phyloP scores from a whole-genome alignment of 1,139 yeast genomes.

The Candida sojae region DNA sequence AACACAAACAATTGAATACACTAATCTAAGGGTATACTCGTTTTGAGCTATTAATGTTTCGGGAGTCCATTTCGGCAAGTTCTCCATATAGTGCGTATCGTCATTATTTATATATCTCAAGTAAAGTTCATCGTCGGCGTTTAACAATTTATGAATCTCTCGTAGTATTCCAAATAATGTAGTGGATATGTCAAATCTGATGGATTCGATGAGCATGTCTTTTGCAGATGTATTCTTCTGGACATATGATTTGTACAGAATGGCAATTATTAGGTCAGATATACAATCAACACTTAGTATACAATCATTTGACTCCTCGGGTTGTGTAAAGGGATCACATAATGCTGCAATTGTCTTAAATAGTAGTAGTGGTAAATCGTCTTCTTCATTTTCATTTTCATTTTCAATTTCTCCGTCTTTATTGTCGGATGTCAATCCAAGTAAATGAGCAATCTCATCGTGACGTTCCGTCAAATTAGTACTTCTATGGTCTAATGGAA shows the following conservation, averaged over 20 bases:
- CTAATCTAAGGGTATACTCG: conserved; percentile 36
- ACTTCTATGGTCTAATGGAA: conserved; percentile 18
- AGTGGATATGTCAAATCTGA: conserved; percentile 43
- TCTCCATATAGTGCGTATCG: conserved; percentile 42
- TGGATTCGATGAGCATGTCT: conserved; percentile 16
- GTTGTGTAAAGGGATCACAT: conserved; percentile 70
- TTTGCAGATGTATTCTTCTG: conserved; percentile 1
- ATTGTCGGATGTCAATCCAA: conserved; percentile 21
- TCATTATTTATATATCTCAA: conserved; percentile 48
- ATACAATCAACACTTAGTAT: conserved; percentile 56
- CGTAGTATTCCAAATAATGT: conserved; percentile 44
- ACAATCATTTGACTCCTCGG: conserved; percentile 56
- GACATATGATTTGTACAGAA: conserved; percentile 21
- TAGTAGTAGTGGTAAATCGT: conserved; percentile 13
- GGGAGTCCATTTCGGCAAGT: conserved; percentile 57
- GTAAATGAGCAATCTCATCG: conserved; percentile 18
- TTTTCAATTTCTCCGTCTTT: conserved; percentile 12
- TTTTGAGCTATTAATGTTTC: conserved; percentile 29
- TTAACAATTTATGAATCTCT: conserved; percentile 38
- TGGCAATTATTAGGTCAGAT: conserved; percentile 53
- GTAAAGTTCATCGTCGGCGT: conserved; percentile 49
- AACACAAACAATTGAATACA: conserved; percentile 56
- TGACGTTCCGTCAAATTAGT: conserved; percentile 24
- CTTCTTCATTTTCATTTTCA: not conserved
- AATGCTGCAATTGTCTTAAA: conserved; percentile 42